Evolutionary conservation across 108 stramenopile genomes (phyloP), one percentile per base, ranked within the genome.

Genomic region (Schizochytrium sp.): DNA sequence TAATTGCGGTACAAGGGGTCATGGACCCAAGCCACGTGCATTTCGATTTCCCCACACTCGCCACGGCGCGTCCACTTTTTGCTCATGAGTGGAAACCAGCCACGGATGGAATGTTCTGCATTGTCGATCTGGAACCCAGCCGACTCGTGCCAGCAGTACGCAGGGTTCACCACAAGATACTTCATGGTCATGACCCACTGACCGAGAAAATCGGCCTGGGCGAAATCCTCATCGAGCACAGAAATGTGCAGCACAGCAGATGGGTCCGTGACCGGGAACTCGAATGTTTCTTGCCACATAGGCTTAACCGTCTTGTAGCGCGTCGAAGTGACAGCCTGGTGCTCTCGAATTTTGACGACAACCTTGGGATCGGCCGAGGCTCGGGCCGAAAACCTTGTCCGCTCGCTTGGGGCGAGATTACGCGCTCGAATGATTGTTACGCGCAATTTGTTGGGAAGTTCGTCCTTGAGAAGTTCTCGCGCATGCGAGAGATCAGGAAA

Each of bases 171-270:
- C 16, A 58, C 59, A n/a, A 87, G 59, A 0, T 59, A 87, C 59
- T 87, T 87, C 29, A 44, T 10, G 29, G 87, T 87, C 87, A 59
- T 60, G 14, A 59, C 58, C 87, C 87, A 87, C 59, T 87, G 87
- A 14, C 87, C 87, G 19, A 87, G 58, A 6, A 87, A 29, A 12
- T 28, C 58, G 0, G 29, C 5, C 5, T 58, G 25, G 29, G 4
- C 41, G 34, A 58, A 60, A 5, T 59, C 25, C 21, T 59, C 87
- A 4, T 87, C 87, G 58, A 58, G 28, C 21, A 87, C 34, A 43
- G 58, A 58, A 5, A 87, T 44, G 21, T 87, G 87, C 28, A 87
- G 58, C n/a, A 58, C 57, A 10, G 87, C 34, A 19, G 58, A 60
- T 19, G 87, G 58, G 10, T 87, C 87, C 6, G 6, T 43, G 87